Percentiles rank a stretch among this genome's conserved stretches.
These are phyloP conservation scores for Calonectria honghensis DNA, from an alignment of 2,329 filamentous ascomycete species.

Conservation along the genomic window DNA sequence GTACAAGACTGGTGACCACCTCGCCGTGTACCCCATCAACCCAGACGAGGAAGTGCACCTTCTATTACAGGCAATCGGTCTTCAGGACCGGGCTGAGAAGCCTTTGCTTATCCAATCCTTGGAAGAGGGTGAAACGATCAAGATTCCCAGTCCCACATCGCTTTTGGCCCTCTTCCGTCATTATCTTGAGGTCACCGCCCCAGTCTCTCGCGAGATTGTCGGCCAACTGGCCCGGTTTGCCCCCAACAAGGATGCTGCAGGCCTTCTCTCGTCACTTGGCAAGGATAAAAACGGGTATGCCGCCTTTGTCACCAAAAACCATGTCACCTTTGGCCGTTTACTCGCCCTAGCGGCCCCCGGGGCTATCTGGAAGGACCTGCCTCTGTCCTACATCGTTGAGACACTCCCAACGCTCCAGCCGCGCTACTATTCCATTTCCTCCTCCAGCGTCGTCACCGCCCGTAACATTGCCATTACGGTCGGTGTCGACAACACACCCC, in stretches of 20 bases:
- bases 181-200: constrained; percentile 66
- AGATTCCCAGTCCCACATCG: constrained; percentile 63
- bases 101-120: constrained; percentile 52
- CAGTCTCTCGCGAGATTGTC: constrained; percentile 64
- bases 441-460: constrained; percentile 64
- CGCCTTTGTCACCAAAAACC: constrained; percentile 46
- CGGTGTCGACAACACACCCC: constrained; percentile 45
- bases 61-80: constrained; percentile 56
- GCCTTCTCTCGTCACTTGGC: constrained; percentile 32
- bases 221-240: constrained; percentile 65
- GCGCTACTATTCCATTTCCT: constrained; percentile 78
- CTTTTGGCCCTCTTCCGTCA: constrained; percentile 63
- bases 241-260: constrained; percentile 67
- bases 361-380: constrained; percentile 49
- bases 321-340: constrained; percentile 54
- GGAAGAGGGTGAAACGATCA: constrained; percentile 43
- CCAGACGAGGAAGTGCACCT: constrained; percentile 58
- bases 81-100: constrained; percentile 45
- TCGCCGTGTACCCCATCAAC: constrained; percentile 64
- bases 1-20: constrained; percentile 64
- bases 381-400: constrained; percentile 72
- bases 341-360: constrained; percentile 45
- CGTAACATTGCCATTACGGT: constrained; percentile 53
- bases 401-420: constrained; percentile 70
- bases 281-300: constrained; percentile 51